These are phyloP conservation scores for Arctostaphylos glauca DNA, from an alignment of 148 eudicot genomes.

Conservation along the genomic window DNA sequence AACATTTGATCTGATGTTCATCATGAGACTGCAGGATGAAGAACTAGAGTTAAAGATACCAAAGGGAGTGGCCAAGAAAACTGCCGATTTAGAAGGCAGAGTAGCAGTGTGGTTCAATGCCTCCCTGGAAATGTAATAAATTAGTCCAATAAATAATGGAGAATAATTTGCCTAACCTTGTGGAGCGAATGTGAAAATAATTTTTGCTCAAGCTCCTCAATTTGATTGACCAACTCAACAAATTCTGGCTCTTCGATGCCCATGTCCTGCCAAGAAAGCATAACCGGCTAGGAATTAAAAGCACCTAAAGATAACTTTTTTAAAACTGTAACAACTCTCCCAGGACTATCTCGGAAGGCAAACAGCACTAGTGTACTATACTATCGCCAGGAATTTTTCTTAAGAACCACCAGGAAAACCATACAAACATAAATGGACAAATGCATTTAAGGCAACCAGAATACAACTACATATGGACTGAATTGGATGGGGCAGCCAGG, in stretches of 20 bases:
- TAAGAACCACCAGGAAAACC: neutral
- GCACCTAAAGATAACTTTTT: neutral
- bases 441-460: neutral
- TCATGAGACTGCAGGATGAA: constrained; percentile 67
- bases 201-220: constrained; percentile 79
- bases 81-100: neutral
- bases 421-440: neutral
- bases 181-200: constrained; percentile 73
- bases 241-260: constrained; percentile 83
- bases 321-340: neutral
- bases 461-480: neutral
- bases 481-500: neutral
- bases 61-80: neutral
- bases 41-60: neutral
- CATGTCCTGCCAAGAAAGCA: constrained; percentile 71
- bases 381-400: neutral
- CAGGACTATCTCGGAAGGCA: neutral
- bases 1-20: constrained; percentile 74
- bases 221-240: constrained; percentile 75
- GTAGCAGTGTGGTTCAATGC: neutral
- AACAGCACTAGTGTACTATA: neutral
- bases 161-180: constrained; percentile 48
- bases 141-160: neutral
- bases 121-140: neutral
- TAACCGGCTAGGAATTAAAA: neutral